Evolutionary conservation across 441 rosid genomes (phyloP).

Genomic region (Hura crepitans): DNA sequence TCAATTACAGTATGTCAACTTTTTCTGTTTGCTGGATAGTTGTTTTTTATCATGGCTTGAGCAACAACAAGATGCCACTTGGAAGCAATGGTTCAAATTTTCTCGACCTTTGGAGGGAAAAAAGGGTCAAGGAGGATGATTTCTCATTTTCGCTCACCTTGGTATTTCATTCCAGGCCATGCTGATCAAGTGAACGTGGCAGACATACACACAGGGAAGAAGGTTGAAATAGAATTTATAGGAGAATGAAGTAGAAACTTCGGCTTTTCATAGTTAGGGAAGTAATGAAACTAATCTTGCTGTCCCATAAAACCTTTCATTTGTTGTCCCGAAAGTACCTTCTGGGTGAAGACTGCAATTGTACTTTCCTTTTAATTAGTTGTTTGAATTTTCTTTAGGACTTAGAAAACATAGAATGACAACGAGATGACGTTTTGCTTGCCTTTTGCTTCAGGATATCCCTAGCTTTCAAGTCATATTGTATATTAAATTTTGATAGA

Average conservation of each 20-base stretch:
- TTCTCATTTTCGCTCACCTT: background rate
- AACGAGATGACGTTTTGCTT: conserved; percentile 1
- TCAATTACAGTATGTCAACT: conserved; percentile 49
- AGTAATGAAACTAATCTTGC: background rate
- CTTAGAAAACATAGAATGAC: background rate
- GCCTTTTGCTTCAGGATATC: background rate
- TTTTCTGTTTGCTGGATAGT: conserved; percentile 60
- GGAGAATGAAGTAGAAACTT: background rate
- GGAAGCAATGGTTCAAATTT: conserved; percentile 49
- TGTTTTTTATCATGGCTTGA: conserved; percentile 53
- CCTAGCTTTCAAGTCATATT: background rate
- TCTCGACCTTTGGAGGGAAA: conserved; percentile 25
- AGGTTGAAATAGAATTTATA: background rate
- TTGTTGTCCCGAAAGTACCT: background rate
- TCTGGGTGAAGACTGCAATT: background rate
- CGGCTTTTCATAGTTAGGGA: background rate
- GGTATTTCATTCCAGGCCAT: background rate
- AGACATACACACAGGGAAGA: background rate
- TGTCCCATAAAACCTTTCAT: background rate
- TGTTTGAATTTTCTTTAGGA: background rate
- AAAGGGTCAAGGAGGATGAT: conserved; percentile 29
- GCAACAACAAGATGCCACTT: conserved; percentile 57
- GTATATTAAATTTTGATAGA: background rate
- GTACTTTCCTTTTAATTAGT: background rate
- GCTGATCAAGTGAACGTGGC: background rate